phyloP scores from a whole-genome alignment of 805 yeast species.

The Danielozyma ontarioensis region DNA sequence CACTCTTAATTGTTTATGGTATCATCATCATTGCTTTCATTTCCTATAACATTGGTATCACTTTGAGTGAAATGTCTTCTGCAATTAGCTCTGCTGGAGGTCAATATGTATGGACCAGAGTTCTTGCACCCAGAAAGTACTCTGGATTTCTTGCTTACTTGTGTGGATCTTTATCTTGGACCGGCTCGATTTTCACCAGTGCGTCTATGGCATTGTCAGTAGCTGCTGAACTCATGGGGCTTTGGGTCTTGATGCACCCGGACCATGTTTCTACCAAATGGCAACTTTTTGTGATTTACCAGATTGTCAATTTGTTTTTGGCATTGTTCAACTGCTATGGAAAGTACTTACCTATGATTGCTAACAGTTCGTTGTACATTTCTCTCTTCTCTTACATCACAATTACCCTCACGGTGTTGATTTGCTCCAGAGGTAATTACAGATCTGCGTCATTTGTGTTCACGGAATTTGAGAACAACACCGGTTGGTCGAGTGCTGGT shows the following conservation, averaged over 20 bases:
- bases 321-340: conserved; percentile 34
- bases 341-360: conserved; percentile 29
- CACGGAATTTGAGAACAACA: conserved; percentile 14
- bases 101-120: conserved; percentile 39
- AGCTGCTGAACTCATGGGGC: conserved; percentile 31
- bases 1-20: conserved; percentile 36
- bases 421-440: conserved; percentile 30
- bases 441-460: conserved; percentile 26
- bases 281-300: conserved; percentile 34
- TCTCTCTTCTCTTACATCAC: conserved; percentile 30
- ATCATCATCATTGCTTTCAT: conserved; percentile 33
- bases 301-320: conserved; percentile 27
- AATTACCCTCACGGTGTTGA: conserved; percentile 35
- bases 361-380: conserved; percentile 28
- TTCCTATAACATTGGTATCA: conserved; percentile 32
- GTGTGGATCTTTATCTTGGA: conserved; percentile 39
- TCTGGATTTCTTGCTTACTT: conserved; percentile 33
- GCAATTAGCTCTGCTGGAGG: conserved; percentile 41
- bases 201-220: conserved; percentile 35
- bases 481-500: conserved; percentile 14
- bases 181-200: conserved; percentile 37
- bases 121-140: conserved; percentile 33
- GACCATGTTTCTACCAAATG: conserved; percentile 27
- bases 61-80: conserved; percentile 34
- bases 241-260: conserved; percentile 33